phyloP scores from a whole-genome alignment of 2,329 filamentous ascomycete genomes.

The Fusarium acutatum region DNA sequence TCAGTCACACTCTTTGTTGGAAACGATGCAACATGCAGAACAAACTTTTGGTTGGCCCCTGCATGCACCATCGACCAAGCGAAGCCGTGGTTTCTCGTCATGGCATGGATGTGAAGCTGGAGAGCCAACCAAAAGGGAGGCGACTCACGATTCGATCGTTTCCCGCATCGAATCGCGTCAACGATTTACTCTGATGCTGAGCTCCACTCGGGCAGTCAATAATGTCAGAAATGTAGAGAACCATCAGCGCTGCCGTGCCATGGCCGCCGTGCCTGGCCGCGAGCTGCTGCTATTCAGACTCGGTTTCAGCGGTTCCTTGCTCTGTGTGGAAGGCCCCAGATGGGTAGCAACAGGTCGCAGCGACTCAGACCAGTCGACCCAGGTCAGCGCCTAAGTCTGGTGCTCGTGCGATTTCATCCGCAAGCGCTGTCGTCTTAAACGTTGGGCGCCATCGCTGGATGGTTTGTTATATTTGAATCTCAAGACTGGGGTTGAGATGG shows the following conservation, averaged over 20 bases:
- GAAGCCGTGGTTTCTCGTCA: conserved; percentile 19
- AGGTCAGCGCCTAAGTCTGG: conserved; percentile 34
- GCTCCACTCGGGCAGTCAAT: conserved; percentile 21
- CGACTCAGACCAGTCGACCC: conserved; percentile 28
- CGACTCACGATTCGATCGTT: conserved; percentile 20
- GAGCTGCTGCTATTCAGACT: conserved; percentile 19
- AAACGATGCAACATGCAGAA: conserved; percentile 11
- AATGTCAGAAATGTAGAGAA: conserved; percentile 4
- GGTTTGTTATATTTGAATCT: conserved; percentile 22
- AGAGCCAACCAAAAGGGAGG: conserved; percentile 18
- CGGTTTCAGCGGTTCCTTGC: conserved; percentile 26
- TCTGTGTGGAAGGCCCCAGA: conserved; percentile 4
- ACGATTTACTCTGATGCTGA: conserved; percentile 1
- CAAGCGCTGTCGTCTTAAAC: conserved; percentile 19
- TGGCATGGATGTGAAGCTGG: conserved; percentile 7
- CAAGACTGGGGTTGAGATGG: conserved; percentile 34
- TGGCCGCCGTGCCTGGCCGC: conserved; percentile 35
- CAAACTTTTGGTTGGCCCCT: conserved; percentile 11
- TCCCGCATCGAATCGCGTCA: conserved; percentile 23
- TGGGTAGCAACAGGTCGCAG: conserved; percentile 31
- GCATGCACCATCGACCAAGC: conserved; percentile 5
- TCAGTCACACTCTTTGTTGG: conserved; percentile 16
- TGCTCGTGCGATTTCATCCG: conserved; percentile 29
- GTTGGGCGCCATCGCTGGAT: conserved; percentile 27
- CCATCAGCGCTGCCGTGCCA: conserved; percentile 37